phyloP scores from a whole-genome alignment of 1,284 basidiomycete species.

The Ganoderma lucidum region DNA sequence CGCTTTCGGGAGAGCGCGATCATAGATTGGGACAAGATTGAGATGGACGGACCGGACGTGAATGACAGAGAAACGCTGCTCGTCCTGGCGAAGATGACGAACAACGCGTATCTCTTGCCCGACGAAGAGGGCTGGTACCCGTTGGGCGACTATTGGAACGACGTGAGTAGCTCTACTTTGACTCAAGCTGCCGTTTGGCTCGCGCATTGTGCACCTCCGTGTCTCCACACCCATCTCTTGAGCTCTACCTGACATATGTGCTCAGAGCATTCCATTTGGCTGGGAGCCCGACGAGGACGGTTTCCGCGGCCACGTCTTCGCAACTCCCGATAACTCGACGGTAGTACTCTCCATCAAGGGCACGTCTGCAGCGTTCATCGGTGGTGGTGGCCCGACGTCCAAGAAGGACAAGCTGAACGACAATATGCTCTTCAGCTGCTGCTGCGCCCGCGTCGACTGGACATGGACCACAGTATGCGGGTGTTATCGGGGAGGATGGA shows the following conservation, averaged over 20 bases:
- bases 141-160: conserved; percentile 69
- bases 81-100: conserved; percentile 93
- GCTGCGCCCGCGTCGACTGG: conserved; percentile 94
- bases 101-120: conserved; percentile 84
- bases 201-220: background rate
- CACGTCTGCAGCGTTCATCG: conserved; percentile 84
- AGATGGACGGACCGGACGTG: conserved; percentile 73
- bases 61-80: conserved; percentile 81
- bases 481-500: conserved; percentile 85
- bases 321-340: conserved; percentile 83
- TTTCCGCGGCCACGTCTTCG: conserved; percentile 92
- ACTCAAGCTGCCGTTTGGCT: background rate
- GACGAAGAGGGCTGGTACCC: conserved; percentile 82
- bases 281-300: conserved; percentile 92
- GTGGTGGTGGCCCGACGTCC: conserved; percentile 85
- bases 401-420: conserved; percentile 96
- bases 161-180: conserved; percentile 50
- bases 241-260: background rate
- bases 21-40: conserved; percentile 70
- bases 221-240: background rate
- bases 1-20: conserved; percentile 53
- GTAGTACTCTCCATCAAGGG: conserved; percentile 95
- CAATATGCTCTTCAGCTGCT: conserved; percentile 97
- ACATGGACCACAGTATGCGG: conserved; percentile 96
- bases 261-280: conserved; percentile 85